phyloP scores from a whole-genome alignment of 371 early-diverging fungal species.

The Nematocida homosporus region DNA sequence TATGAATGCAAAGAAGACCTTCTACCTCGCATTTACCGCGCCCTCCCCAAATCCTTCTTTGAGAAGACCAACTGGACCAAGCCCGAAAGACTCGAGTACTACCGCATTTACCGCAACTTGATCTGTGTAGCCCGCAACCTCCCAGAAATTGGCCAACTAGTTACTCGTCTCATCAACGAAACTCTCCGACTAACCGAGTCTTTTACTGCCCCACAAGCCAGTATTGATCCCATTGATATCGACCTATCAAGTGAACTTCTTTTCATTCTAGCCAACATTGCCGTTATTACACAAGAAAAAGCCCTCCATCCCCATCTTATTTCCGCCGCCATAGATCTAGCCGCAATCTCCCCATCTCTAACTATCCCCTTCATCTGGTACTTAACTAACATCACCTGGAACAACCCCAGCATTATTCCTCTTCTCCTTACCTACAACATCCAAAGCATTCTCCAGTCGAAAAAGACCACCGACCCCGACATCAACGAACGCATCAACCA shows the following conservation, averaged over 20 bases:
- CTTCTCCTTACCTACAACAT: neutral
- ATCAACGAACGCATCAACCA: slow-evolving; percentile 9
- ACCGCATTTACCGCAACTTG: slow-evolving; percentile 4
- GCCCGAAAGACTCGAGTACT: slow-evolving; percentile 12
- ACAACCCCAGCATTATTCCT: neutral
- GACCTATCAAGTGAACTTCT: neutral
- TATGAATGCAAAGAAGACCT: slow-evolving; percentile 21
- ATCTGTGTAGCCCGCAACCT: neutral
- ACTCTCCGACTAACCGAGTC: neutral
- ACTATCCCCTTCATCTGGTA: slow-evolving; percentile 12
- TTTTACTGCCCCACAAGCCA: neutral
- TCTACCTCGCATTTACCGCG: neutral
- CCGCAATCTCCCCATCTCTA: neutral
- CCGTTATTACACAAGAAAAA: neutral
- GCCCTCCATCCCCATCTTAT: neutral
- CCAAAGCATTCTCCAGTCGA: neutral
- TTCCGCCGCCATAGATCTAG: neutral
- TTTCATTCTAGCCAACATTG: slow-evolving; percentile 1
- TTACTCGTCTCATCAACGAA: neutral
- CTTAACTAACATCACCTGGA: slow-evolving; percentile 16
- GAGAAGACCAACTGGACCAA: neutral
- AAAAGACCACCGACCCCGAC: slow-evolving; percentile 8
- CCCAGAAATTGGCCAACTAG: neutral
- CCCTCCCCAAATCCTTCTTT: neutral
- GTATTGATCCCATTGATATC: neutral